Conservation (phyloP, 306 rosid species). For the Ormosia emarginata region DNA sequence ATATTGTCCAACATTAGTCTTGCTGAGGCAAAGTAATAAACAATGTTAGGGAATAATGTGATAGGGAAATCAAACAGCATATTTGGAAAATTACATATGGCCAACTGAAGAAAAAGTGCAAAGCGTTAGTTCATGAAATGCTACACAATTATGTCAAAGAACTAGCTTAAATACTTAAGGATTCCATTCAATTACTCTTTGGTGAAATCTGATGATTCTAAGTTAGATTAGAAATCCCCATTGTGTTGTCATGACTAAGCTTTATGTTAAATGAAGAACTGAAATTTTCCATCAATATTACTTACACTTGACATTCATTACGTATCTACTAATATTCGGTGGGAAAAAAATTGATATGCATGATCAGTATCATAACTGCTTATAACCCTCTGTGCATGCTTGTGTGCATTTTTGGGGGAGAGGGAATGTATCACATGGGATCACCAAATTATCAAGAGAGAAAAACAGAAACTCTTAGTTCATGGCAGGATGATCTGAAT, state of each 20-base stretch:
- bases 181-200: background rate
- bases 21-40: constrained; percentile 42
- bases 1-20: constrained; percentile 68
- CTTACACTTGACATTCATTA: background rate
- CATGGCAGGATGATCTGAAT: background rate
- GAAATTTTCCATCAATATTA: background rate
- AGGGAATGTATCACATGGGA: background rate
- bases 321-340: background rate
- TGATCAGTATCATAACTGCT: background rate
- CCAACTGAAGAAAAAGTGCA: background rate
- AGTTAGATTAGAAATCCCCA: background rate
- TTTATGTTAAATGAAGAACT: background rate
- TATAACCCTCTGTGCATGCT: background rate
- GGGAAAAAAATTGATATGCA: background rate
- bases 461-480: background rate
- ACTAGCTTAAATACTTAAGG: background rate
- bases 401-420: background rate
- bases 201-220: background rate
- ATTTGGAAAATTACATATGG: background rate
- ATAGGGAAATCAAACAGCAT: background rate
- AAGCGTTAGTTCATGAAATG: background rate
- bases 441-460: background rate
- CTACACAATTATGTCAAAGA: background rate
- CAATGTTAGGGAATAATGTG: background rate
- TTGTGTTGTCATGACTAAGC: background rate